Evolutionary conservation across 495 filamentous ascomycete genomes (phyloP).

Genomic region (Hypoxylon crocopeplum): DNA sequence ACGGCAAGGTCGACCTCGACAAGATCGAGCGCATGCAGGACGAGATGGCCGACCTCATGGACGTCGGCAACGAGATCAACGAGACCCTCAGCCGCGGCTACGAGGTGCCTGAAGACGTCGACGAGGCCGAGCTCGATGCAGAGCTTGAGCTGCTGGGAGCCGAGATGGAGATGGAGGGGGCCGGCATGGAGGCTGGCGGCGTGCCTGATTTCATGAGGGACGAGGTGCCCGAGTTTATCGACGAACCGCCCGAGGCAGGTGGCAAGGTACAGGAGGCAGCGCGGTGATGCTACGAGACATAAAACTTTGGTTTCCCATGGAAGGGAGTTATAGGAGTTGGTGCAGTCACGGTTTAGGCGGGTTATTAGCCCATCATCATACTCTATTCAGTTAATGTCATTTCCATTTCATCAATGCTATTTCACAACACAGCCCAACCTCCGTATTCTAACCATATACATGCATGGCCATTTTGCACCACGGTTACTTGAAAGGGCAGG

Average conservation of each 20-base stretch:
- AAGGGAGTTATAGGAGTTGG: slow-evolving; percentile 31
- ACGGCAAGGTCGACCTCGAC: slow-evolving; percentile 95
- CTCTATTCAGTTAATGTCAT: neutral
- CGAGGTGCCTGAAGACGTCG: slow-evolving; percentile 95
- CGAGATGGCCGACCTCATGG: slow-evolving; percentile 98
- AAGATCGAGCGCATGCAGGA: slow-evolving; percentile 98
- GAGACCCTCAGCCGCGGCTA: slow-evolving; percentile 93
- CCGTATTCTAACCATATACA: neutral
- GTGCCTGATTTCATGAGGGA: slow-evolving; percentile 90
- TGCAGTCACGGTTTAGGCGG: neutral
- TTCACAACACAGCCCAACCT: neutral
- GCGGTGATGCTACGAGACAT: slow-evolving; percentile 47
- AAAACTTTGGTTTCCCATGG: neutral
- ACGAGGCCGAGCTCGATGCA: slow-evolving; percentile 96
- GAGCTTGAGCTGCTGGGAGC: slow-evolving; percentile 94
- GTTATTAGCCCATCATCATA: neutral
- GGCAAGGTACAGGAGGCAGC: slow-evolving; percentile 83
- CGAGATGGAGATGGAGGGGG: slow-evolving; percentile 78
- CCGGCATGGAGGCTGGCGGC: slow-evolving; percentile 62
- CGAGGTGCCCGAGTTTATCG: slow-evolving; percentile 89
- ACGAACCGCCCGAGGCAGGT: slow-evolving; percentile 70
- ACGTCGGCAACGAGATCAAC: slow-evolving; percentile 98
- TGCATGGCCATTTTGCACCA: neutral
- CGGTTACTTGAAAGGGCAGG: neutral
- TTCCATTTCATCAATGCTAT: neutral